phyloP scores from a whole-genome alignment of 2,329 filamentous ascomycete genomes.

The Colletotrichum acutatum region DNA sequence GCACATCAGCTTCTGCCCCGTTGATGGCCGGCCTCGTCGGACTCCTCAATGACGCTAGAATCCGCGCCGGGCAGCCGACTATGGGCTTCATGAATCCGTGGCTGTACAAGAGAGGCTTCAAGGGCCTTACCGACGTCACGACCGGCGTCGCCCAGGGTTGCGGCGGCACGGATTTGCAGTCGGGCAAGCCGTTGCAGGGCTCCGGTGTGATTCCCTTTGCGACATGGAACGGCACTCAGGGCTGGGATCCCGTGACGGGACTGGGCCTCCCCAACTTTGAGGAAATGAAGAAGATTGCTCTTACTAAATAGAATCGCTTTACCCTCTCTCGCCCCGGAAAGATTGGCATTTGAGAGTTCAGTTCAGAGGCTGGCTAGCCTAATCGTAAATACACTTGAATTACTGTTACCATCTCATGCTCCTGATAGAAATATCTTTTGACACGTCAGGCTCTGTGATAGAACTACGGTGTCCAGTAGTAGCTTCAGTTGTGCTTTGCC shows the following conservation, averaged over 20 bases:
- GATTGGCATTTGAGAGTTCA: not conserved
- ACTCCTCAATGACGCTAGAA: slow-evolving; percentile 71
- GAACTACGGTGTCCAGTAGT: not conserved
- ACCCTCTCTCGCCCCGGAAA: not conserved
- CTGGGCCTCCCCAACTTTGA: slow-evolving; percentile 58
- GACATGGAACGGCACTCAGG: slow-evolving; percentile 48
- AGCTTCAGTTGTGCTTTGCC: not conserved
- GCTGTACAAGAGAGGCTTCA: slow-evolving; percentile 57
- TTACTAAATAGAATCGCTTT: slow-evolving; percentile 32
- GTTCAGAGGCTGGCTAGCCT: slow-evolving; percentile 4
- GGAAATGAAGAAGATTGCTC: slow-evolving; percentile 33
- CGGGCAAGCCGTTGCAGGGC: slow-evolving; percentile 38
- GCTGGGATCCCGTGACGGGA: slow-evolving; percentile 54
- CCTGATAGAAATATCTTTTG: not conserved
- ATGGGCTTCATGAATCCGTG: slow-evolving; percentile 73
- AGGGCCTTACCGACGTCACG: slow-evolving; percentile 50
- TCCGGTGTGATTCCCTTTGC: slow-evolving; percentile 42
- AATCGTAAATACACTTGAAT: not conserved
- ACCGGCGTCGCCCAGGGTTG: slow-evolving; percentile 39
- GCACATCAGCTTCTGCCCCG: slow-evolving; percentile 67
- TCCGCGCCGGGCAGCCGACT: slow-evolving; percentile 61
- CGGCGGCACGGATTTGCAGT: slow-evolving; percentile 39
- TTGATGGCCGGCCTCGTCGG: slow-evolving; percentile 71
- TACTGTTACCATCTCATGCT: not conserved
- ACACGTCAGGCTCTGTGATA: not conserved